Percentiles rank a stretch among this genome's conserved stretches.
phyloP scores from a whole-genome alignment of 805 yeast genomes.

The Lipomyces sp. region DNA sequence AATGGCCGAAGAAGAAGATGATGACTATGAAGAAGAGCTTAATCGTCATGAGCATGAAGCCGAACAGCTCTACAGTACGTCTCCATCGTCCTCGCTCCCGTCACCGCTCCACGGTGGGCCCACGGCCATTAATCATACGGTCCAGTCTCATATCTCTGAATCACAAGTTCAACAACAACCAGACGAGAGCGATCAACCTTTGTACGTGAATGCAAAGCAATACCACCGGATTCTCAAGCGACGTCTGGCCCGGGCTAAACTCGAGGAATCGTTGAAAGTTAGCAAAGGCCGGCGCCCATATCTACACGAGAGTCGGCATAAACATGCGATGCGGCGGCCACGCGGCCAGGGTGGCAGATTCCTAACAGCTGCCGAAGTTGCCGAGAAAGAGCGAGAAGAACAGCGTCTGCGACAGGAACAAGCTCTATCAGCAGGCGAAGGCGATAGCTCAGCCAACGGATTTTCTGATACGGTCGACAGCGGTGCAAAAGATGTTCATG shows the following conservation, averaged over 20 bases:
- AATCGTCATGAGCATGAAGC: constrained; percentile 11
- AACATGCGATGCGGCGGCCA: constrained; percentile 99
- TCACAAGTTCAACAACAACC: constrained; percentile 16
- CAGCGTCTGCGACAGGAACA: not conserved
- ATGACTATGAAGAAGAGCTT: constrained; percentile 24
- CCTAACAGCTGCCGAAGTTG: constrained; percentile 86
- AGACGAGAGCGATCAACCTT: constrained; percentile 73
- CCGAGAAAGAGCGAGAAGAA: constrained; percentile 56
- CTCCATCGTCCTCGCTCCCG: constrained; percentile 26
- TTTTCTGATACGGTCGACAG: not conserved
- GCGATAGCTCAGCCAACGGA: not conserved
- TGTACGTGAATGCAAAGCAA: constrained; percentile 96
- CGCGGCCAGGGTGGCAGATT: constrained; percentile 99
- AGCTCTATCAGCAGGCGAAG: not conserved
- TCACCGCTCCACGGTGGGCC: constrained; percentile 20
- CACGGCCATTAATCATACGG: not conserved
- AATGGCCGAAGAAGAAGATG: constrained; percentile 27
- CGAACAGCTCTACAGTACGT: constrained; percentile 20
- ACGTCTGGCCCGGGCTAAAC: constrained; percentile 88
- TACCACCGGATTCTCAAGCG: constrained; percentile 93
- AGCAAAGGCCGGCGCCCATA: constrained; percentile 86
- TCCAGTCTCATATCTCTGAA: constrained; percentile 3
- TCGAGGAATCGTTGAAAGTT: constrained; percentile 72
- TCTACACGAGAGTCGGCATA: constrained; percentile 94
- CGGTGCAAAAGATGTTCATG: not conserved